Evolutionary conservation across 1,284 basidiomycete genomes (phyloP), one percentile per base, ranked within the genome.

Genomic region (Grifola frondosa): DNA sequence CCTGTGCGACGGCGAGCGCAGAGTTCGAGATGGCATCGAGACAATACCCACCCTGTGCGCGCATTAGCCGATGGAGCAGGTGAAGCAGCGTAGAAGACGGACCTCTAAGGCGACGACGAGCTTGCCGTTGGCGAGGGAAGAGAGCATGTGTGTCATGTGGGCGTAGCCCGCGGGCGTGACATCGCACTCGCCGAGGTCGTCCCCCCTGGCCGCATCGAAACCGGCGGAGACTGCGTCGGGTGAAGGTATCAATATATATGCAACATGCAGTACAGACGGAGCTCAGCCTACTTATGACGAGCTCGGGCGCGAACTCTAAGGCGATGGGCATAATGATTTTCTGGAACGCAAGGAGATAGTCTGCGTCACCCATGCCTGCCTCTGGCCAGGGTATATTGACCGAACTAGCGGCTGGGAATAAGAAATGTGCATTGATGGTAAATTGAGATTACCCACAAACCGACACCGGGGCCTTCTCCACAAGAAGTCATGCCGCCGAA

Each of bases 231-330:
- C 94, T 97, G 56, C 3, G 17, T 4, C 1, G 28, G 10, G 30
- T 46, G 15, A 47, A n/a, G n/a, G n/a, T n/a, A n/a, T n/a, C n/a
- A n/a, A n/a, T n/a, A n/a, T n/a, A n/a, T n/a, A n/a, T n/a, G n/a
- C n/a, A n/a, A n/a, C n/a, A n/a, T n/a, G n/a, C n/a, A n/a, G n/a
- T n/a, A n/a, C 32, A 21, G 12, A 67, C 87, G 52, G 58, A n/a
- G n/a, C n/a, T n/a, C n/a, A n/a, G n/a, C n/a, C n/a, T n/a, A 97
- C 94, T 92, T 53, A 99, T 94, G 21, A 99, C 93, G 10, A 99
- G 75, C 50, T 99, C 95, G 0, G 97, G 97, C 0, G 84, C 80
- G 64, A 97, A 99, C 66, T 99, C 96, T 66, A 91, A 80, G 0
- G 93, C 95, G 50, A 99, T 96, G 0, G 97, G 97, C 91, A 99